These are phyloP conservation scores for Ammopiptanthus mongolicus DNA, from an alignment of 306 rosid genomes.

Conservation along the genomic window DNA sequence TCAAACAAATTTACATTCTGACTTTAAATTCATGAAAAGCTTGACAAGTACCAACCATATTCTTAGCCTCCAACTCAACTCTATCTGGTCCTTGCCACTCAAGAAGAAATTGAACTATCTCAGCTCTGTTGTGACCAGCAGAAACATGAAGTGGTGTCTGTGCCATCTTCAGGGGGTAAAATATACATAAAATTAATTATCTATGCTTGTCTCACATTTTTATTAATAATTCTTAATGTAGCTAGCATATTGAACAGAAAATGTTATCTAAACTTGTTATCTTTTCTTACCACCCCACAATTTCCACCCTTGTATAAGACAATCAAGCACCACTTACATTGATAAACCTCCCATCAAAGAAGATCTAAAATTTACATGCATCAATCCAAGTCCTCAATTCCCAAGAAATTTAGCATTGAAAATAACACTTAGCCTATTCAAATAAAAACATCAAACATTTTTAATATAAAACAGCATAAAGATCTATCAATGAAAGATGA, in stretches of 20 bases:
- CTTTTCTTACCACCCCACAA: background rate
- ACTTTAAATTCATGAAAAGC: background rate
- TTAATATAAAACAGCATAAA: background rate
- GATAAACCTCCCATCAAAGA: background rate
- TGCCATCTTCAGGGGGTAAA: conserved; percentile 61
- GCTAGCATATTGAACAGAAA: background rate
- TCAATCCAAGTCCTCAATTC: conserved; percentile 17
- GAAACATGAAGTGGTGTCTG: conserved; percentile 91
- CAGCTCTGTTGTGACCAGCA: conserved; percentile 74
- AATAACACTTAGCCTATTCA: background rate
- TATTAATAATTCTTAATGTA: conserved; percentile 9
- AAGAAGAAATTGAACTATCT: conserved; percentile 77
- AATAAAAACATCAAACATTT: background rate
- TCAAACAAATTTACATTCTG: background rate
- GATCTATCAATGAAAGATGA: background rate
- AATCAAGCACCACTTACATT: background rate
- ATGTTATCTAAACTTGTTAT: background rate
- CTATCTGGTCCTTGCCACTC: conserved; percentile 63
- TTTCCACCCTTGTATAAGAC: background rate
- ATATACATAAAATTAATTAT: background rate
- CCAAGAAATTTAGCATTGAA: background rate
- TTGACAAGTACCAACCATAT: conserved; percentile 55
- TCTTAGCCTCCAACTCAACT: conserved; percentile 83
- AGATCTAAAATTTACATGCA: conserved; percentile 12
- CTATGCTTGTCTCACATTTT: background rate